These are phyloP conservation scores for Triticum monococcum DNA, from an alignment of 176 grass and related monocot genomes.

Conservation along the genomic window DNA sequence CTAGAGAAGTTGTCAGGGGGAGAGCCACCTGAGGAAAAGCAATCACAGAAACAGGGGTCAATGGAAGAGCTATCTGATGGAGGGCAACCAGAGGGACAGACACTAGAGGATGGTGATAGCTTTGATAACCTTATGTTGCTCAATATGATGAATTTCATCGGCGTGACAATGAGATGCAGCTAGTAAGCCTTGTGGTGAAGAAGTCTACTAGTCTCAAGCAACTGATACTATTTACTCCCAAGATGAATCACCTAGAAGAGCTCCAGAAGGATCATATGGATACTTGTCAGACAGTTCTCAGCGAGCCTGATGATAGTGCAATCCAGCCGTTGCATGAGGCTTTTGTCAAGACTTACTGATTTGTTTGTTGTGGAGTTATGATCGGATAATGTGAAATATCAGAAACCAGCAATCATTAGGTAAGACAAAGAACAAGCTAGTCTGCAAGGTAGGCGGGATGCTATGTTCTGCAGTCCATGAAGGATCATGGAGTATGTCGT, in stretches of 20 bases:
- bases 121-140: slow-evolving; percentile 19
- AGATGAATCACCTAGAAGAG: neutral
- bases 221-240: neutral
- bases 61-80: neutral
- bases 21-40: neutral
- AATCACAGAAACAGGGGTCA: neutral
- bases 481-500: neutral
- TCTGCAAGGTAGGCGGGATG: neutral
- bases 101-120: neutral
- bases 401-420: neutral
- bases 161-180: neutral
- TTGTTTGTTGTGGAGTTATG: neutral
- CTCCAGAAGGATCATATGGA: neutral
- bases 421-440: neutral
- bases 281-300: neutral
- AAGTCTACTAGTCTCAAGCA: slow-evolving; percentile 14
- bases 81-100: neutral
- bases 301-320: neutral
- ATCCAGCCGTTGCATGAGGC: slow-evolving; percentile 3
- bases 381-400: neutral
- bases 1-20: neutral
- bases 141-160: slow-evolving; percentile 15
- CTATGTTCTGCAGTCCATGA: neutral
- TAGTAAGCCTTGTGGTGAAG: slow-evolving; percentile 19
- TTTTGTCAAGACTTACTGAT: neutral